Evolutionary conservation across 1,139 yeast species (phyloP).

Genomic region (Taphrina communis): DNA sequence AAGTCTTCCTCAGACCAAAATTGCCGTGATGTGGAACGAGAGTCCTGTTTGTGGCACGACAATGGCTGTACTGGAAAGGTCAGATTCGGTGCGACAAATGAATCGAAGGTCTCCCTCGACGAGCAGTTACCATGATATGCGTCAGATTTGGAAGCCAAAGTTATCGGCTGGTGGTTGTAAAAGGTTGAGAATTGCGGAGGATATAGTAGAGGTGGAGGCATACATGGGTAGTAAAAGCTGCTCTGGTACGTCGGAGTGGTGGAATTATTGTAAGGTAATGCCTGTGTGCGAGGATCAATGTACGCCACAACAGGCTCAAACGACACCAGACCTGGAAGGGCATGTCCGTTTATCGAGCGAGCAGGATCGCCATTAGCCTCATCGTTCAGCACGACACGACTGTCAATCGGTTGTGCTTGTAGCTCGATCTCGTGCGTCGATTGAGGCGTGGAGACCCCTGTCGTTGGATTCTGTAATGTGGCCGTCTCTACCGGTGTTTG

Average conservation of each 20-base stretch:
- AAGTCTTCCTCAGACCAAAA: slow-evolving; percentile 7
- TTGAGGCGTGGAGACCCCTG: background rate
- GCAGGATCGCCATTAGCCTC: background rate
- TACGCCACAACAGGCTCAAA: slow-evolving; percentile 13
- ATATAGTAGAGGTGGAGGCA: slow-evolving; percentile 8
- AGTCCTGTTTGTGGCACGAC: slow-evolving; percentile 2
- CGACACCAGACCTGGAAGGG: slow-evolving; percentile 10
- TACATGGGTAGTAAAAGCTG: slow-evolving; percentile 10
- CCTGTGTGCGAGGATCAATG: slow-evolving; percentile 16
- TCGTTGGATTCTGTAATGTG: background rate
- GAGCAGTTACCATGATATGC: slow-evolving; percentile 2
- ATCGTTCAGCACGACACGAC: background rate
- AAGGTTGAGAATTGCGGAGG: slow-evolving; percentile 3
- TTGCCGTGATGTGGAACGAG: slow-evolving; percentile 2
- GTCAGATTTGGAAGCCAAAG: background rate
- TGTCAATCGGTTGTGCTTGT: background rate
- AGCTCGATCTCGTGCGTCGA: slow-evolving; percentile 6
- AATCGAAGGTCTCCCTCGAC: background rate
- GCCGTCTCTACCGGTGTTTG: background rate
- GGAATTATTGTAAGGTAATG: slow-evolving; percentile 1
- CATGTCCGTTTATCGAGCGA: background rate
- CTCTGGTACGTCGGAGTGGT: slow-evolving; percentile 6
- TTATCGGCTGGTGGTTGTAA: slow-evolving; percentile 3
- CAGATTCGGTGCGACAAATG: background rate
- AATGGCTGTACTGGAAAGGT: background rate